Evolutionary conservation across 2,329 filamentous ascomycete genomes (phyloP).

Genomic region (Trichophyton rubrum): DNA sequence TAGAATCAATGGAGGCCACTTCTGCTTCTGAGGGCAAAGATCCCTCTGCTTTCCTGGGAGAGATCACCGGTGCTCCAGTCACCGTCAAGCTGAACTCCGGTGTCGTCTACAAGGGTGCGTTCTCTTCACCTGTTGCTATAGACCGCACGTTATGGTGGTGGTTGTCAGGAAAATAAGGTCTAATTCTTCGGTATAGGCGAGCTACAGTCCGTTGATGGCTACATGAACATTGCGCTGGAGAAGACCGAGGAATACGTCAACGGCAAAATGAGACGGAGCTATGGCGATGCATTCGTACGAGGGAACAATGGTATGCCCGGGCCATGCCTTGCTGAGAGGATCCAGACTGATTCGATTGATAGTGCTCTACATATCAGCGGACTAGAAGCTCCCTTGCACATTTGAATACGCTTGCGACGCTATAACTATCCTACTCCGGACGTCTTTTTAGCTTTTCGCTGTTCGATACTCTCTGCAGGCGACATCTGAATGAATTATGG

Average conservation of each 20-base stretch:
- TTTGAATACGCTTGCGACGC: not conserved
- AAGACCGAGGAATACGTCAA: constrained; percentile 88
- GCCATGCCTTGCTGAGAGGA: not conserved
- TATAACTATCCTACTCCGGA: not conserved
- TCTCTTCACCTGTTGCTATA: not conserved
- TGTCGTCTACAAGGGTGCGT: constrained; percentile 83
- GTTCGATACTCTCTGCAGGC: not conserved
- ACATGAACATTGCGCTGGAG: constrained; percentile 99
- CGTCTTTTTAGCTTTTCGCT: not conserved
- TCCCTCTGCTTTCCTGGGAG: constrained; percentile 80
- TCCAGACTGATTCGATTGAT: not conserved
- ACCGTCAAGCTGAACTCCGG: constrained; percentile 98
- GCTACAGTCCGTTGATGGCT: constrained; percentile 91
- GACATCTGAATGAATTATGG: not conserved
- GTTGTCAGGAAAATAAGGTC: not conserved
- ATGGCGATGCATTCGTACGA: constrained; percentile 89
- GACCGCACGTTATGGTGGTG: not conserved
- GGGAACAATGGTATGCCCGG: constrained; percentile 70
- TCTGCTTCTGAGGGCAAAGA: constrained; percentile 64
- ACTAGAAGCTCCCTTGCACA: not conserved
- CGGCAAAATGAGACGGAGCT: constrained; percentile 66
- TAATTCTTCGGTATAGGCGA: constrained; percentile 51
- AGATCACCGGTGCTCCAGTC: constrained; percentile 88
- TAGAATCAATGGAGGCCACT: constrained; percentile 68
- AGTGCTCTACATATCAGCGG: constrained; percentile 13